These are phyloP conservation scores for Shiraia sp. DNA, from an alignment of 2,329 filamentous ascomycete genomes.

Conservation along the genomic window DNA sequence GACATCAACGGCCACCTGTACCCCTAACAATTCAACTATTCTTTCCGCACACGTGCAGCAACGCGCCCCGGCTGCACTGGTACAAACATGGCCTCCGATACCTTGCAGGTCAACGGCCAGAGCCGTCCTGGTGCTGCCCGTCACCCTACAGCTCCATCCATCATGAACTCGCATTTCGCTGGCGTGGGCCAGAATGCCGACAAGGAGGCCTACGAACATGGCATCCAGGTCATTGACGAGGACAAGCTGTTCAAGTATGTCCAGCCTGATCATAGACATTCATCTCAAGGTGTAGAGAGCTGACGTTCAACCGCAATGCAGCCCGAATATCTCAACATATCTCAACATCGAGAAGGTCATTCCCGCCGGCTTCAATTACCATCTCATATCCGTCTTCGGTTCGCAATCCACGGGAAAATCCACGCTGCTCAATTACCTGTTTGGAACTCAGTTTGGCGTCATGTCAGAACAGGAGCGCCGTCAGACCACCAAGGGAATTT, in stretches of 20 bases:
- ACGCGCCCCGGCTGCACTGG: conserved; percentile 19
- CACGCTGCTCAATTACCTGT: conserved; percentile 92
- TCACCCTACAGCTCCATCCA: conserved; percentile 49
- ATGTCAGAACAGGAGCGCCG: conserved; percentile 94
- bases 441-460: conserved; percentile 93
- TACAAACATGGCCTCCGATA: conserved; percentile 35
- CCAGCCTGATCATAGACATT: neutral
- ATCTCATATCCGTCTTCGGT: conserved; percentile 97
- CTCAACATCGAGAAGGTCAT: conserved; percentile 78
- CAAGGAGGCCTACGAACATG: conserved; percentile 78
- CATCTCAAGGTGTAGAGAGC: conserved; percentile 8
- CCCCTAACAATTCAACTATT: conserved; percentile 37
- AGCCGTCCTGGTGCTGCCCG: conserved; percentile 41
- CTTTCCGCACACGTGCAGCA: conserved; percentile 36
- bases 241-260: conserved; percentile 95
- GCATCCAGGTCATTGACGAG: conserved; percentile 95
- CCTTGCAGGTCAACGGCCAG: conserved; percentile 41
- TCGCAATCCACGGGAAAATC: conserved; percentile 99
- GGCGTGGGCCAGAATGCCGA: conserved; percentile 66
- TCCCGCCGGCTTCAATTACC: conserved; percentile 95
- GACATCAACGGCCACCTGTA: conserved; percentile 44
- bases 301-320: conserved; percentile 46
- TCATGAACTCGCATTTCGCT: conserved; percentile 81
- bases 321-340: conserved; percentile 78
- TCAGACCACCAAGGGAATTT: conserved; percentile 98